A percentile compares a stretch with the other conserved stretches of the same genome.
phyloP scores from a whole-genome alignment of 768 basidiomycete species.

The Lactifluus subvellereus region DNA sequence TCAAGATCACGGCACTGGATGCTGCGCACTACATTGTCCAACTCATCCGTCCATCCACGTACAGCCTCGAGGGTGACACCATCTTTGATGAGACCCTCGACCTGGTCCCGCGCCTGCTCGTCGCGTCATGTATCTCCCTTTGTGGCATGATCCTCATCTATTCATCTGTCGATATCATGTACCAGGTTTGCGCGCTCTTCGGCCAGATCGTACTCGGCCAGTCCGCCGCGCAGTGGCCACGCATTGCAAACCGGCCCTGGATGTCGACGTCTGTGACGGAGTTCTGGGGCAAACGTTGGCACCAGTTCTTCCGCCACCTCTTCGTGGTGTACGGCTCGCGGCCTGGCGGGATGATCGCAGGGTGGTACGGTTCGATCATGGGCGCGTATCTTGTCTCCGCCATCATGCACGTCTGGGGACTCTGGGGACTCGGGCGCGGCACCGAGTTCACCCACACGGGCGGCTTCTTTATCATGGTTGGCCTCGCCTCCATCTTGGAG shows the following conservation, averaged over 20 bases:
- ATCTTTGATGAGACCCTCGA: slow-evolving; percentile 17
- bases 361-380: slow-evolving; percentile 45
- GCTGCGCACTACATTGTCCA: slow-evolving; percentile 14
- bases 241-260: slow-evolving; percentile 35
- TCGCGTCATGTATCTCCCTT: slow-evolving; percentile 5
- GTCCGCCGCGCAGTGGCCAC: slow-evolving; percentile 34
- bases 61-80: slow-evolving; percentile 15
- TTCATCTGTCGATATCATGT: slow-evolving; percentile 24
- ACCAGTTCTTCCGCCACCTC: slow-evolving; percentile 33
- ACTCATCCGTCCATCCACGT: slow-evolving; percentile 7
- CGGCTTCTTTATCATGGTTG: slow-evolving; percentile 57
- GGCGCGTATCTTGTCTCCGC: slow-evolving; percentile 60
- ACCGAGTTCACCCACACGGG: slow-evolving; percentile 39
- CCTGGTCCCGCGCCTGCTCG: not conserved
- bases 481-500: slow-evolving; percentile 49
- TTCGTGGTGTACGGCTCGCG: slow-evolving; percentile 33
- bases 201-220: slow-evolving; percentile 32
- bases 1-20: slow-evolving; percentile 11
- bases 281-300: slow-evolving; percentile 40
- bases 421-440: slow-evolving; percentile 59
- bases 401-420: slow-evolving; percentile 50
- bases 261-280: slow-evolving; percentile 34
- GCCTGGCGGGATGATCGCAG: slow-evolving; percentile 37
- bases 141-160: slow-evolving; percentile 21
- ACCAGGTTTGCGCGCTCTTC: slow-evolving; percentile 27